Percentiles rank a stretch among this genome's conserved stretches.
phyloP scores from a whole-genome alignment of 768 basidiomycete species.

The Candolleomyces aberdarensis region DNA sequence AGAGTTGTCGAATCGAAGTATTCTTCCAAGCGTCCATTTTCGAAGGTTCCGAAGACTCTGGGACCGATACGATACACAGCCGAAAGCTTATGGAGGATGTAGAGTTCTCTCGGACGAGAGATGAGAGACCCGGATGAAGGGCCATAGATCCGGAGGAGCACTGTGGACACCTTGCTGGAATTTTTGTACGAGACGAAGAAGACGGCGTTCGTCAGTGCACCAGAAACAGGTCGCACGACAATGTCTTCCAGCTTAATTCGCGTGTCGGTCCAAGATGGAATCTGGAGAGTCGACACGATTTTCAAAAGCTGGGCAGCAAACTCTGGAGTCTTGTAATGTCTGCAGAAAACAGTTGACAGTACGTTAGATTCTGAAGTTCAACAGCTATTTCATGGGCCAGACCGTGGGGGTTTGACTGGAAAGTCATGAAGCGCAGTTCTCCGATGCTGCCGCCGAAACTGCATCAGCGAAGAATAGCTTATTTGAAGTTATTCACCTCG shows the following conservation, averaged over 20 bases:
- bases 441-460: slow-evolving; percentile 26
- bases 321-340: slow-evolving; percentile 45
- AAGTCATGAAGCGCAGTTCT: too few species aligned
- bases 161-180: slow-evolving; percentile 48
- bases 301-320: slow-evolving; percentile 58
- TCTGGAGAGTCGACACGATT: slow-evolving; percentile 50
- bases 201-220: slow-evolving; percentile 92
- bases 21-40: slow-evolving; percentile 93
- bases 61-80: slow-evolving; percentile 88
- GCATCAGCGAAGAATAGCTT: slow-evolving; percentile 26
- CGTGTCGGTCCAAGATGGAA: slow-evolving; percentile 56
- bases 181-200: slow-evolving; percentile 87
- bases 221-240: slow-evolving; percentile 78
- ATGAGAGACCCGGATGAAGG: slow-evolving; percentile 83
- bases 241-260: slow-evolving; percentile 47
- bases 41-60: slow-evolving; percentile 90
- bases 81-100: slow-evolving; percentile 85
- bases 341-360: slow-evolving; percentile 29
- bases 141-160: slow-evolving; percentile 92
- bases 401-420: too few species aligned
- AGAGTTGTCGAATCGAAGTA: slow-evolving; percentile 89
- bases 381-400: too few species aligned
- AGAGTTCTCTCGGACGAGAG: slow-evolving; percentile 82
- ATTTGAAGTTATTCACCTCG: slow-evolving; percentile 55
- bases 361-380: slow-evolving; percentile 13